Conservation (phyloP, 768 basidiomycete genomes). For the Cytidiella melzeri region DNA sequence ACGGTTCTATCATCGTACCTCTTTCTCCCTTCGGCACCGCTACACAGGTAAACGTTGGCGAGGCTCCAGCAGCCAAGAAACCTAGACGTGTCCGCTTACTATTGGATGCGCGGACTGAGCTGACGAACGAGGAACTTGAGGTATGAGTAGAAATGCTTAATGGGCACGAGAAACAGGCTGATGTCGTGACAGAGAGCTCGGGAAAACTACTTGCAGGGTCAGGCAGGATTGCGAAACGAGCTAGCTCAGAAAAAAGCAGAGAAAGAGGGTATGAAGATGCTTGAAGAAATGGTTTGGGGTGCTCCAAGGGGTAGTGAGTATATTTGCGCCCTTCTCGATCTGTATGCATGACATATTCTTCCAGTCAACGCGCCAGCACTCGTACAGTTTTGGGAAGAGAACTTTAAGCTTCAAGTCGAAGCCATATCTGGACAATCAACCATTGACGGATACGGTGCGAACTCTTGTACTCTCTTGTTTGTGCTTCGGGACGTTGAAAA, state of each 20-base stretch:
- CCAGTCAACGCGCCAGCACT: slow-evolving; percentile 64
- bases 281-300: slow-evolving; percentile 64
- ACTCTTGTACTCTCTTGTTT: too few species aligned
- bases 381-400: slow-evolving; percentile 68
- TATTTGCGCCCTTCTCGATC: background rate
- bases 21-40: slow-evolving; percentile 17
- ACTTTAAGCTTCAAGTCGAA: slow-evolving; percentile 65
- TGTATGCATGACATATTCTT: background rate
- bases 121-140: slow-evolving; percentile 79
- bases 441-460: too few species aligned
- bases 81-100: slow-evolving; percentile 48
- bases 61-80: slow-evolving; percentile 27
- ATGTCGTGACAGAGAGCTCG: slow-evolving; percentile 44
- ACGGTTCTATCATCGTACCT: slow-evolving; percentile 19
- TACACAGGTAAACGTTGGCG: slow-evolving; percentile 2
- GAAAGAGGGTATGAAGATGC: slow-evolving; percentile 44
- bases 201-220: slow-evolving; percentile 59
- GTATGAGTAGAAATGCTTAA: slow-evolving; percentile 28
- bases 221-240: slow-evolving; percentile 46
- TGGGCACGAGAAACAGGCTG: too few species aligned
- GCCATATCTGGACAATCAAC: slow-evolving; percentile 47
- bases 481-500: too few species aligned
- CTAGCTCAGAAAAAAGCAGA: slow-evolving; percentile 47
- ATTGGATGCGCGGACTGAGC: slow-evolving; percentile 68
- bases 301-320: slow-evolving; percentile 57